Percentiles rank a stretch among this genome's conserved stretches.
phyloP scores from a whole-genome alignment of 225 moss, liverwort and hornwort species.

The Marchantia paleacea region DNA sequence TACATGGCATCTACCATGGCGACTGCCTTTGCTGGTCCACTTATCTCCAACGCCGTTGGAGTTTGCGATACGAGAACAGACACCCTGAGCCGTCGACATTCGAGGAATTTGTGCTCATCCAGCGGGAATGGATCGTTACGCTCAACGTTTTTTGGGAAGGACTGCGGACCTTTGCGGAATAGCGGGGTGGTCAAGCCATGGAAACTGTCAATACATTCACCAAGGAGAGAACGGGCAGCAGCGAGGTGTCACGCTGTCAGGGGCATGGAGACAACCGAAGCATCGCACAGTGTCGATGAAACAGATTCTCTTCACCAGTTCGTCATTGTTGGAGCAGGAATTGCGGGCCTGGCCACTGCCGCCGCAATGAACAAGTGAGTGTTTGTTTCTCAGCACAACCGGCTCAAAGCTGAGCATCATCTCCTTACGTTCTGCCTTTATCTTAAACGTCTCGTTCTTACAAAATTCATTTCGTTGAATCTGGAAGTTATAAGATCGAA shows the following conservation, averaged over 20 bases:
- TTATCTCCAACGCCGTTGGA: neutral
- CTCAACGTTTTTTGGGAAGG: neutral
- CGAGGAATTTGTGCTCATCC: neutral
- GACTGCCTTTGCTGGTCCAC: neutral
- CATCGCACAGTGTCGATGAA: neutral
- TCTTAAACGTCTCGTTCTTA: no score
- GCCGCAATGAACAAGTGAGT: conserved; percentile 41
- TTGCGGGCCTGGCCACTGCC: conserved; percentile 43
- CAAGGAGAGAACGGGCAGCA: neutral
- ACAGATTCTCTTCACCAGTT: conserved; percentile 23
- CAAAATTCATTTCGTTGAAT: no score
- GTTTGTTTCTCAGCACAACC: no score
- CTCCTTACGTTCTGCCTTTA: no score
- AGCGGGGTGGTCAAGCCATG: neutral
- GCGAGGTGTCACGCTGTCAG: neutral
- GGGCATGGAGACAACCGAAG: neutral
- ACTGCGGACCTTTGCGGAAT: neutral
- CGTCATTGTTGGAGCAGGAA: conserved; percentile 42
- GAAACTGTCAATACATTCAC: neutral
- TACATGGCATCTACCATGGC: neutral
- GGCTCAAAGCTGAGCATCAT: no score
- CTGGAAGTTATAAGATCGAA: no score
- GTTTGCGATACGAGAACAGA: neutral
- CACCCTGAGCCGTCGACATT: no score
- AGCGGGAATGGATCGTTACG: neutral